phyloP scores from a whole-genome alignment of 306 rosid species.

The Vigna angularis region DNA sequence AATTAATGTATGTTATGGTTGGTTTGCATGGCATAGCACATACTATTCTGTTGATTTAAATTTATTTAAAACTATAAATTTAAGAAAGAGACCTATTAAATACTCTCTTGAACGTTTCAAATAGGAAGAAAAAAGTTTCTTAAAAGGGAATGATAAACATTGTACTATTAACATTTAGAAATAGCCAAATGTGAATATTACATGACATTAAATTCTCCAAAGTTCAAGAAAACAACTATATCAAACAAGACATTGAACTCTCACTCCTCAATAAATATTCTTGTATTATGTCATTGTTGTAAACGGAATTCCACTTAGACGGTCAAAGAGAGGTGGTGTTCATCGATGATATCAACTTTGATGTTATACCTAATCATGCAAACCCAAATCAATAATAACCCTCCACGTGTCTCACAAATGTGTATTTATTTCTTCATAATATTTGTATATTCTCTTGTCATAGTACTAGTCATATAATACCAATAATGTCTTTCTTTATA shows the following conservation, averaged over 20 bases:
- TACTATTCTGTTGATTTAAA: too few species aligned
- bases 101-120: too few species aligned
- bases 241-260: background rate
- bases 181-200: background rate
- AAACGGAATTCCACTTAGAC: background rate
- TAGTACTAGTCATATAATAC: background rate
- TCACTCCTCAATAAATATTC: background rate
- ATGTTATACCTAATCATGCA: background rate
- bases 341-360: conserved; percentile 23
- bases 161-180: background rate
- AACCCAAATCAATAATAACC: conserved; percentile 14
- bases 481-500: background rate
- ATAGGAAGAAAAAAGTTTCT: too few species aligned
- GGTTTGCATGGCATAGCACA: too few species aligned
- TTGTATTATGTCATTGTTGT: background rate
- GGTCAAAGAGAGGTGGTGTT: background rate
- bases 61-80: too few species aligned
- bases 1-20: too few species aligned
- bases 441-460: conserved; percentile 1
- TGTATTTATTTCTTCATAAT: background rate
- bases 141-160: too few species aligned
- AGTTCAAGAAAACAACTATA: background rate
- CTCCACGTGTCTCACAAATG: conserved; percentile 36
- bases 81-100: too few species aligned
- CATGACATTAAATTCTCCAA: background rate